These are phyloP conservation scores for Ceratocystis ficicola DNA, from an alignment of 2,329 filamentous ascomycete genomes.

Conservation along the genomic window DNA sequence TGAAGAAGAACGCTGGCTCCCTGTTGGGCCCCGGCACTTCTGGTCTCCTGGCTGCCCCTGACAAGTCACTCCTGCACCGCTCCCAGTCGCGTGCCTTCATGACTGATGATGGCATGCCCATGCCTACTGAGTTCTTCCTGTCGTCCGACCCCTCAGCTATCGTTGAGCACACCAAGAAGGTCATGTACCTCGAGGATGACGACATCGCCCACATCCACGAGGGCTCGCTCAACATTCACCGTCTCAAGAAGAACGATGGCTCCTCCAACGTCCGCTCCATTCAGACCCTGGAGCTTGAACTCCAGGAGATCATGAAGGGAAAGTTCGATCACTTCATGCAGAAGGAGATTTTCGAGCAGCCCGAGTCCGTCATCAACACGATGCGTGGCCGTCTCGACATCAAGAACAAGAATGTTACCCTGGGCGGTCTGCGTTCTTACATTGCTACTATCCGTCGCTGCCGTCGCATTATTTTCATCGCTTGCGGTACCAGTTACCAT, in stretches of 20 bases:
- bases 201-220: conserved; percentile 99
- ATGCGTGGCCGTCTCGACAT: conserved; percentile 97
- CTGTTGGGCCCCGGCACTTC: conserved; percentile 52
- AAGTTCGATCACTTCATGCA: conserved; percentile 99
- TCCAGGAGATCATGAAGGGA: conserved; percentile 99
- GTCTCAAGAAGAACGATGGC: conserved; percentile 90
- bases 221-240: conserved; percentile 97
- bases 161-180: conserved; percentile 99
- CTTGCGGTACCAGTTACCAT: conserved; percentile 96
- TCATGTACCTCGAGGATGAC: conserved; percentile 98
- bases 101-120: conserved; percentile 93
- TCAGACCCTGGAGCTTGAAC: conserved; percentile 95
- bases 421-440: conserved; percentile 92
- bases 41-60: conserved; percentile 66
- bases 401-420: conserved; percentile 85
- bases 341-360: conserved; percentile 99
- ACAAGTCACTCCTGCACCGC: conserved; percentile 96
- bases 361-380: conserved; percentile 97
- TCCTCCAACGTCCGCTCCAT: conserved; percentile 95
- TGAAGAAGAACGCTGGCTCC: conserved; percentile 71
- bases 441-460: conserved; percentile 93
- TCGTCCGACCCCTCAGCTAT: conserved; percentile 97
- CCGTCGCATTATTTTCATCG: conserved; percentile 96
- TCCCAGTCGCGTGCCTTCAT: conserved; percentile 98
- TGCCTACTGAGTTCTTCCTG: conserved; percentile 98